Conservation (phyloP, 257 asterid species). For the Mitragyna speciosa region DNA sequence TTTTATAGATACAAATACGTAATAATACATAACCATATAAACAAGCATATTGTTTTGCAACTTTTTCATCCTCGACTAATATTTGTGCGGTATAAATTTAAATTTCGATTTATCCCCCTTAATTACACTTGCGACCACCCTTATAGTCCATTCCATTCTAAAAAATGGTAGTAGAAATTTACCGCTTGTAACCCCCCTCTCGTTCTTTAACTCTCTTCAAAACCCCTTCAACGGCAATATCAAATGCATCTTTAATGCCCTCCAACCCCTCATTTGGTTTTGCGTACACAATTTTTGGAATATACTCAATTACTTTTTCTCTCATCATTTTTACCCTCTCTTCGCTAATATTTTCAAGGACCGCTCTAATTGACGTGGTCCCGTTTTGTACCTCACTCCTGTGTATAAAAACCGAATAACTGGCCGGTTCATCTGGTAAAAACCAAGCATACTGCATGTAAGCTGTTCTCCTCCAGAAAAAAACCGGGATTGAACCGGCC, state of each 20-base stretch:
- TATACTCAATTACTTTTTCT: conserved; percentile 55
- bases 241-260: conserved; percentile 76
- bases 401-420: conserved; percentile 76
- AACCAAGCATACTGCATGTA: conserved; percentile 78
- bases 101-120: too few species aligned
- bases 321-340: conserved; percentile 56
- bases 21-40: too few species aligned
- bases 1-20: too few species aligned
- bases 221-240: conserved; percentile 68
- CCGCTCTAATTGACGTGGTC: conserved; percentile 42
- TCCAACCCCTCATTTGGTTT: conserved; percentile 47
- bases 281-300: conserved; percentile 59
- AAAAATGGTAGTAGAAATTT: neutral
- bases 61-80: too few species aligned
- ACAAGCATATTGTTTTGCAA: too few species aligned
- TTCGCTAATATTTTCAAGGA: conserved; percentile 41
- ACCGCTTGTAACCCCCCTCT: conserved; percentile 45
- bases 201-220: conserved; percentile 51
- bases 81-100: too few species aligned
- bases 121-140: too few species aligned
- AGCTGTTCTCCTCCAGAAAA: conserved; percentile 79
- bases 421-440: conserved; percentile 59
- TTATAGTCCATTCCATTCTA: too few species aligned
- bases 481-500: conserved; percentile 90
- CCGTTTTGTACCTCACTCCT: conserved; percentile 62